Evolutionary conservation across 768 basidiomycete genomes (phyloP).

Genomic region (Xerocomus spinulosus): DNA sequence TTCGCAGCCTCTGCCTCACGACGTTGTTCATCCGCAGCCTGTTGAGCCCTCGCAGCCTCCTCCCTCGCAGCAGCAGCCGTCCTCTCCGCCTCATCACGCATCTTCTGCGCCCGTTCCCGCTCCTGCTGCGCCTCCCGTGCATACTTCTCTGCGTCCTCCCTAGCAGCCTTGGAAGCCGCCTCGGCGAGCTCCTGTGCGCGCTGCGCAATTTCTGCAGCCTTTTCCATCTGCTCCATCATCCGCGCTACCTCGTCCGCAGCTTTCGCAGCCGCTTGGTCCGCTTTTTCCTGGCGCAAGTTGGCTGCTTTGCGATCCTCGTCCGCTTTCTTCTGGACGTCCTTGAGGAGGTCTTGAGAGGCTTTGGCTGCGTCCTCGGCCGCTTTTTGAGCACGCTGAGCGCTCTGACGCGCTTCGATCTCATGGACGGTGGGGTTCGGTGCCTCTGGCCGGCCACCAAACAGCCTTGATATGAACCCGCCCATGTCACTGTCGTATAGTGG

Average conservation of each 20-base stretch:
- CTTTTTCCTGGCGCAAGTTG: slow-evolving; percentile 6
- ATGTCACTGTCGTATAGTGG: background rate
- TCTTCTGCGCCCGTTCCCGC: slow-evolving; percentile 6
- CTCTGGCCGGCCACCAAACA: slow-evolving; percentile 8
- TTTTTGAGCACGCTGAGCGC: slow-evolving; percentile 8
- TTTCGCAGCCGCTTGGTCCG: background rate
- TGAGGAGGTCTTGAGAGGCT: background rate
- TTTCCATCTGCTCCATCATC: slow-evolving; percentile 14
- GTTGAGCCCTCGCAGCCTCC: slow-evolving; percentile 9
- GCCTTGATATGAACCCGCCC: slow-evolving; percentile 6
- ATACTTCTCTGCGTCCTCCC: slow-evolving; percentile 16
- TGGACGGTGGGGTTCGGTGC: slow-evolving; percentile 7
- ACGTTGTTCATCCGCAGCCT: slow-evolving; percentile 18
- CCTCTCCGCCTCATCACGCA: slow-evolving; percentile 15
- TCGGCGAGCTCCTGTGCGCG: slow-evolving; percentile 9
- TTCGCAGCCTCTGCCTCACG: slow-evolving; percentile 14
- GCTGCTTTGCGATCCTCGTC: slow-evolving; percentile 12
- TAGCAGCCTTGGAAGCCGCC: slow-evolving; percentile 7
- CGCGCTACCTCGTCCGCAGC: slow-evolving; percentile 4
- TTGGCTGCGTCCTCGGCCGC: slow-evolving; percentile 6
- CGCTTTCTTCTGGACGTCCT: slow-evolving; percentile 1
- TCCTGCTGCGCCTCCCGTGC: slow-evolving; percentile 13
- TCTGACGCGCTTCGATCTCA: slow-evolving; percentile 8
- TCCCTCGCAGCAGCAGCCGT: slow-evolving; percentile 10
- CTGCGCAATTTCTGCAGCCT: background rate